Conservation (phyloP, 805 yeast species). For the Yamadazyma ubonensis region DNA sequence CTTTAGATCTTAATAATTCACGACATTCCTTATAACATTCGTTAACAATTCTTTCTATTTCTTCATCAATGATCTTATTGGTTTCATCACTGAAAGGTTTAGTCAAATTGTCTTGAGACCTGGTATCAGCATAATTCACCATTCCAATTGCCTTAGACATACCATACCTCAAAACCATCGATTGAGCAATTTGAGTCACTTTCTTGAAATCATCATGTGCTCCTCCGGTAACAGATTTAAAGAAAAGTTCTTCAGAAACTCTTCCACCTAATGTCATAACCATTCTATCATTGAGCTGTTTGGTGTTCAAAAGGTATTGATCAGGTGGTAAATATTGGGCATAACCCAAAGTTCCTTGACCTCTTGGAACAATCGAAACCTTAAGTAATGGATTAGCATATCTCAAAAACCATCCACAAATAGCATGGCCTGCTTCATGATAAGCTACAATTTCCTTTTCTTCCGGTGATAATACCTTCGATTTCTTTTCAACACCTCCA, state of each 20-base stretch:
- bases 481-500: constrained; percentile 89
- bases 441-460: constrained; percentile 87
- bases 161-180: constrained; percentile 85
- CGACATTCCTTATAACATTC: constrained; percentile 65
- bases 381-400: constrained; percentile 88
- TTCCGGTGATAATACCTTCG: constrained; percentile 71
- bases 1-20: constrained; percentile 55
- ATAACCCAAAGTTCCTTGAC: constrained; percentile 93
- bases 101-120: constrained; percentile 55
- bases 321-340: constrained; percentile 94
- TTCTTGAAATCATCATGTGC: constrained; percentile 92
- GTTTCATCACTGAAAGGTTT: constrained; percentile 83
- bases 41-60: constrained; percentile 63
- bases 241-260: constrained; percentile 87
- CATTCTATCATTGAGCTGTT: constrained; percentile 80
- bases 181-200: constrained; percentile 82
- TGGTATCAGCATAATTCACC: constrained; percentile 49
- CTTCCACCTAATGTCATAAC: constrained; percentile 94
- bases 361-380: constrained; percentile 93
- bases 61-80: constrained; percentile 65
- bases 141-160: constrained; percentile 83
- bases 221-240: constrained; percentile 84
- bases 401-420: constrained; percentile 89
- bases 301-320: constrained; percentile 71
- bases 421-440: constrained; percentile 97